Percentiles rank a stretch among this genome's conserved stretches.
Evolutionary conservation across 192 early-diverging fungal species (phyloP).

Genomic region (Umbelopsis vinacea): DNA sequence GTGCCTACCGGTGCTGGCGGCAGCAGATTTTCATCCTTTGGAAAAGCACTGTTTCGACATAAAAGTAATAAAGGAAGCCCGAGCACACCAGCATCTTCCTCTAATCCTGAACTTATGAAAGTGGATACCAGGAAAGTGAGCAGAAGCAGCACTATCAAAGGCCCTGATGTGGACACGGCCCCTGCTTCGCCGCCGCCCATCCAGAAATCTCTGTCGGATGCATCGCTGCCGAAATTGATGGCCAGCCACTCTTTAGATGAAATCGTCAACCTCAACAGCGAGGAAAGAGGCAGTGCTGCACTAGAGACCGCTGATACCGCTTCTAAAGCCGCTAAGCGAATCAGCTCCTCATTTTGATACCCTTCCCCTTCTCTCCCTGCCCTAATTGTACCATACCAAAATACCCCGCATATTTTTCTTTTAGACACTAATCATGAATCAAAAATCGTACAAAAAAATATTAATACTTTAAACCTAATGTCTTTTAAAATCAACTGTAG

Average conservation of each 20-base stretch:
- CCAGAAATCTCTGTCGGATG: not conserved
- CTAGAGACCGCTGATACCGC: not conserved
- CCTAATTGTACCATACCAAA: not conserved
- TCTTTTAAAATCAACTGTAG: not conserved
- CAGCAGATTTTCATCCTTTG: slow-evolving; percentile 6
- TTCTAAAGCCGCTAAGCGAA: not conserved
- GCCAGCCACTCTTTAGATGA: slow-evolving; percentile 6
- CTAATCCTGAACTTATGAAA: not conserved
- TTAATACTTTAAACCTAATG: not conserved
- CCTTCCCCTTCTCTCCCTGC: not conserved
- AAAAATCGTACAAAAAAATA: not conserved
- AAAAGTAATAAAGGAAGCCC: not conserved
- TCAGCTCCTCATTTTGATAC: slow-evolving; percentile 7
- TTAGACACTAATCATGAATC: not conserved
- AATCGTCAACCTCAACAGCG: not conserved
- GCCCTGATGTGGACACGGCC: not conserved
- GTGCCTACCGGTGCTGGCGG: not conserved
- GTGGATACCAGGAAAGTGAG: not conserved
- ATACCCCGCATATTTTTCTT: not conserved
- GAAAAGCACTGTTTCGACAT: not conserved
- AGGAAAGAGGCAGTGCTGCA: not conserved
- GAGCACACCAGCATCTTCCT: not conserved
- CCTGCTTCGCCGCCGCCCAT: not conserved
- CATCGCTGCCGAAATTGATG: not conserved
- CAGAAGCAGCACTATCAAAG: not conserved